Evolutionary conservation across 2,329 filamentous ascomycete species (phyloP), one percentile per base, ranked within the genome.

Genomic region (Neofusicoccum umdonicola): DNA sequence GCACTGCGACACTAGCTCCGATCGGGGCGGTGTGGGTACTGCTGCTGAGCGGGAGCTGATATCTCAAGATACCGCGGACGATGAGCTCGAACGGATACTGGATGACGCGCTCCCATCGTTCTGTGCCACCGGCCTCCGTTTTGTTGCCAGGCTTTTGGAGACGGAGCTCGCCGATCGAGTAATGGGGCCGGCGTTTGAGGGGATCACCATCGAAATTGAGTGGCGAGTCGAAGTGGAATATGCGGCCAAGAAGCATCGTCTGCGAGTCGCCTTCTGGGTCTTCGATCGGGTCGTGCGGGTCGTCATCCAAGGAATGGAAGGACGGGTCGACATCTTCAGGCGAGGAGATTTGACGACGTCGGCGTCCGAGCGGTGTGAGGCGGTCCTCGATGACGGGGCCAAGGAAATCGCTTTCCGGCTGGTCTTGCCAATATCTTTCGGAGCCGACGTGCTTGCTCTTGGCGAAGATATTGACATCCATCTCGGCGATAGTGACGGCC

Each of bases 11-110:
- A 52, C 73, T 77, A 11, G 76, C 78, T 13, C 75, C 79, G 37
- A 85, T 77, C 69, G 73, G 81, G 71, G 83, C 83, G n/a, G 81
- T 85, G 69, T 83, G 79, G 47, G 79, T 79, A 15, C 81, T 79
- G 3, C 84, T 85, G 66, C 81, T 85, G 63, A 89, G 78, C 7
- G 87, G 87, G 3, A 89, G 78, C 67, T 86, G 83, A 72, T 99
- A 99, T 73, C 93, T 93, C 69, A 99, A 83, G 13, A 95, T 90
- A 22, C 95, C 95, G 70, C 95, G 89, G 47, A 99, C 86, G 66
- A 98, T 94, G 56, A 99, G 84, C 69, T 97, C 92, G 70, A 98
- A 99, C 50, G 94, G 91, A 76, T 97, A 91, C 68, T 96, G 87
- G 58, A 97, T 83, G 52, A 98, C 93, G 66, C 88, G 86, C 74